Base-by-base conservation (phyloP, 805 yeast species). In the Alloascoidea hylecoeti region DNA sequence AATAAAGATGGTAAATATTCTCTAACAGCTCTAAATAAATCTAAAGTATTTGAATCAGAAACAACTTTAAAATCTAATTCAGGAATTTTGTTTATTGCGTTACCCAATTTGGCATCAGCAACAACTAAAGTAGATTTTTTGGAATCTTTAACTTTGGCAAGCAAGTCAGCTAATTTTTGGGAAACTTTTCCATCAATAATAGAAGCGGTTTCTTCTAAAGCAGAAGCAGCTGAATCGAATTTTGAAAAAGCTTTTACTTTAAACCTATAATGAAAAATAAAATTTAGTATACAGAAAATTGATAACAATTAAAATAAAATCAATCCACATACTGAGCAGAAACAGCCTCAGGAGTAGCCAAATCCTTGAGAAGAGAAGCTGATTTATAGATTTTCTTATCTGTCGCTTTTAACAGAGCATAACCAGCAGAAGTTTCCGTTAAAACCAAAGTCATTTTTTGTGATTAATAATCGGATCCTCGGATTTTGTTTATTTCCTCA, bases 381-480 rank as follows among this genome's bases (percentile, higher is more conserved):
- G 92, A 77, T 67, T 88, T 89, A 73, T 89, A 79, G 53, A 92
- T 79, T 71, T 89, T 89, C 70, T 92, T 92, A 71, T 92, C 97
- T 46, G 95, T 79, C 41, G 96, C 95, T 68, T 92, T 92, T 58
- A 92, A 75, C 57, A 92, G 72, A 57, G 98, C 98, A 61, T 92
- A 92, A 57, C 98, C 98, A 38, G 98, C 98, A 46, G 98, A 83
- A 47, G 98, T 92, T 70, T 92, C 98, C 44, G 97, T 82, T 60
- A 89, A 75, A 56, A 89, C 86, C 72, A 68, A 82, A 46, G 92
- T 80, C 94, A 82, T 82, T n/a, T n/a, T n/a, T n/a, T n/a, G n/a
- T n/a, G n/a, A n/a, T n/a, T n/a, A n/a, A n/a, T n/a, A n/a, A n/a
- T n/a, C n/a, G n/a, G n/a, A n/a, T n/a, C n/a, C n/a, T n/a, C n/a